Conservation (phyloP, 2,329 filamentous ascomycete species). For the Colletotrichum sp. region DNA sequence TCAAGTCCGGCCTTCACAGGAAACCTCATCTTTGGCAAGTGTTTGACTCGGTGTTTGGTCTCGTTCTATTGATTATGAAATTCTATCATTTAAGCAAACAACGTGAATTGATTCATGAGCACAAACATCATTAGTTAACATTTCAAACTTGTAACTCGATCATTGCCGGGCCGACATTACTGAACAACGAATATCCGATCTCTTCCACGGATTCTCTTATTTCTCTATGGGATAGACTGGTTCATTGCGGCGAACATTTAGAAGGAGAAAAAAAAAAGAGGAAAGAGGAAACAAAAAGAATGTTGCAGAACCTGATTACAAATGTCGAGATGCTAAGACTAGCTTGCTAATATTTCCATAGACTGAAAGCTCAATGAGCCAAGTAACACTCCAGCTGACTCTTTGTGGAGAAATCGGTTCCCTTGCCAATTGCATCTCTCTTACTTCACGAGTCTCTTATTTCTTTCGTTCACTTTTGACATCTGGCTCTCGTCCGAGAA, state of each 20-base stretch:
- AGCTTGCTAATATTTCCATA: background rate
- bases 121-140: accelerated
- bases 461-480: background rate
- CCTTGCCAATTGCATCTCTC: background rate
- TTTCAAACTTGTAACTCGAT: background rate
- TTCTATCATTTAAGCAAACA: accelerated
- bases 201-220: background rate
- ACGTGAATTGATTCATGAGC: background rate
- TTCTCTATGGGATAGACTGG: accelerated
- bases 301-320: accelerated
- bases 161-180: background rate
- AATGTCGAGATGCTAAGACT: background rate
- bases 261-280: background rate
- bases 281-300: background rate
- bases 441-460: background rate
- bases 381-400: background rate
- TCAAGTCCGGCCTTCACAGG: background rate
- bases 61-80: accelerated
- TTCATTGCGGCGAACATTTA: background rate
- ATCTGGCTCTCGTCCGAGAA: background rate
- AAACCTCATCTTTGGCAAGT: background rate
- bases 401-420: background rate
- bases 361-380: background rate
- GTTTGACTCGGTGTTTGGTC: accelerated
- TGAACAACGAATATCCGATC: background rate